Evolutionary conservation across 192 early-diverging fungal genomes (phyloP), one percentile per base, ranked within the genome.

Genomic region (Coemansia sp.): DNA sequence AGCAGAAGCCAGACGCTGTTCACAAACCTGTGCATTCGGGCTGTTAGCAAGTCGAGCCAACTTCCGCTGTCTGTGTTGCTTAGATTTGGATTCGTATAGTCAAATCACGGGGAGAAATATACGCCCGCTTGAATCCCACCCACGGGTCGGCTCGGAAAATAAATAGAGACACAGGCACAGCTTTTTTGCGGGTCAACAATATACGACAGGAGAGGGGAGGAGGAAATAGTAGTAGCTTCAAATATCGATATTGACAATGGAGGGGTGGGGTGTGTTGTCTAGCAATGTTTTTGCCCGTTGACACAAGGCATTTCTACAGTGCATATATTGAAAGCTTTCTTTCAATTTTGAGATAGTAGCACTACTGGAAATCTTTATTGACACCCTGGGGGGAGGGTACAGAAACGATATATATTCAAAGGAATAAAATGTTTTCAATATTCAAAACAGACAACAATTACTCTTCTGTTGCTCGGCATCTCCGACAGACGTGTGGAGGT

Each of bases 301-400:
- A 32, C 55, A 58, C 55, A 53, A 53, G 7, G 25, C 25, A 29
- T 53, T 53, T 53, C 51, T 53, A 53, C 51, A 32, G 46, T 58
- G 55, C 55, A 58, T 58, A 58, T 31, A 58, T 58, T 58, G 55
- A 58, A 58, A 58, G 55, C 29, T 31, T 17, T 58, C 55, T 31
- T 17, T 58, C 55, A 58, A 58, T 31, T 32, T 29, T 55, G 27
- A 55, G 51, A 31, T 29, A 55, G 51, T 55, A 25, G 23, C 11
- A 15, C 27, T 31, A 31, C 27, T 15, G 10, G 10, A 41, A 41
- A 48, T 9, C 8, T 10, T 48, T 23, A 27, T n/a, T 17, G 14
- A 8, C 25, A 25, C 23, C 23, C 51, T 14, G 31, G 25, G 27
- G 23, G n/a, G 42, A 25, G 48, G 48, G 48, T 25, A 5, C 21